Evolutionary conservation across 371 early-diverging fungal species (phyloP).

Genomic region (Dinochytrium kinnereticum): DNA sequence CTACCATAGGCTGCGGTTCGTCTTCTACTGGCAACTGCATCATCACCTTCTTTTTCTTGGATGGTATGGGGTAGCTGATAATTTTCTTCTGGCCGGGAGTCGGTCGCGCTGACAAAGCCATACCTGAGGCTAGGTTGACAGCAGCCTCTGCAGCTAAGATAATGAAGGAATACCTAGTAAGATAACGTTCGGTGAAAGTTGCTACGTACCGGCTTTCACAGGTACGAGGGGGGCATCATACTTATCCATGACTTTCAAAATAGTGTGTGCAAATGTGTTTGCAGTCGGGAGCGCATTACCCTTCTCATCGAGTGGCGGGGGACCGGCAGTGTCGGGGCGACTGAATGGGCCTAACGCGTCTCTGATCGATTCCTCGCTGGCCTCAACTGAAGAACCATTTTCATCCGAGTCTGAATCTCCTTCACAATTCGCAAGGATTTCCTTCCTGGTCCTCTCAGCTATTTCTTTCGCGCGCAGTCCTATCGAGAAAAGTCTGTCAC

Average conservation of each 20-base stretch:
- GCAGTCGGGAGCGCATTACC: conserved; percentile 9
- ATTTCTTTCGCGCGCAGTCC: conserved; percentile 9
- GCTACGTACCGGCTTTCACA: neutral
- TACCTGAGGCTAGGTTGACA: neutral
- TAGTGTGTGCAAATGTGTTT: conserved; percentile 12
- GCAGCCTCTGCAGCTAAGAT: neutral
- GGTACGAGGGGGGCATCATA: conserved; percentile 11
- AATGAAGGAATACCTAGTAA: neutral
- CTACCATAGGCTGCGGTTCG: neutral
- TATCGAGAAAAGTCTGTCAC: neutral
- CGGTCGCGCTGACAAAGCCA: neutral
- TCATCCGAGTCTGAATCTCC: neutral
- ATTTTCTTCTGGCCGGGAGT: neutral
- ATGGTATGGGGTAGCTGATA: neutral
- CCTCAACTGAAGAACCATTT: neutral
- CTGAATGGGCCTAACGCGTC: conserved; percentile 13
- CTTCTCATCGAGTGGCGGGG: conserved; percentile 5
- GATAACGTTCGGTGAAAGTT: neutral
- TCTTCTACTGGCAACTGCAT: neutral
- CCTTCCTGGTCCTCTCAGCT: conserved; percentile 2
- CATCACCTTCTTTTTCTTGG: neutral
- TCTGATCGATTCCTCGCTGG: conserved; percentile 11
- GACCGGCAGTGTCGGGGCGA: neutral
- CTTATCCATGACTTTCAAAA: conserved; percentile 13
- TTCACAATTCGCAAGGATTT: neutral